Evolutionary conservation across 2,329 filamentous ascomycete species (phyloP).

Genomic region (Penicillium sp.): DNA sequence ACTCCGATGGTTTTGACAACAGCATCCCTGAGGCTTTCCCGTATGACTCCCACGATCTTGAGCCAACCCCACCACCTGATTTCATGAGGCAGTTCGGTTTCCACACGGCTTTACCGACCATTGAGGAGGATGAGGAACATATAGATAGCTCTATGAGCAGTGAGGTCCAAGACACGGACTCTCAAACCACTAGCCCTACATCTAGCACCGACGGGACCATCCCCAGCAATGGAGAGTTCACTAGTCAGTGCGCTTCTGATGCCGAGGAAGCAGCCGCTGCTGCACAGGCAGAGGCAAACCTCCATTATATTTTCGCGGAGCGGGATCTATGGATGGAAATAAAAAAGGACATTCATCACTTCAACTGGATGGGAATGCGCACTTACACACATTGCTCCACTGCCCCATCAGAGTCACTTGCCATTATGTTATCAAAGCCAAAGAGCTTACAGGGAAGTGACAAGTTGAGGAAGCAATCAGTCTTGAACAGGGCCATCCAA

Average conservation of each 20-base stretch:
- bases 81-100: too few species aligned
- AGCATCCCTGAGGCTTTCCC: too few species aligned
- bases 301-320: neutral
- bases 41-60: too few species aligned
- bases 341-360: constrained; percentile 21
- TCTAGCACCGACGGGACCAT: neutral
- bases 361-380: constrained; percentile 24
- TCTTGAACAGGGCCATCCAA: constrained; percentile 16
- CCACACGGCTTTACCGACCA: too few species aligned
- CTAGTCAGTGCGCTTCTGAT: neutral
- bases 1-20: too few species aligned
- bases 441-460: constrained; percentile 10
- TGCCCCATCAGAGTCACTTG: constrained; percentile 21
- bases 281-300: neutral
- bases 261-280: neutral
- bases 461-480: constrained; percentile 6
- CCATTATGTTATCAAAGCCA: constrained; percentile 17
- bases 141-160: too few species aligned
- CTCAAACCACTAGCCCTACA: neutral
- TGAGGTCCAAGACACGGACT: too few species aligned
- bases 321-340: neutral
- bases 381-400: constrained; percentile 18
- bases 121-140: too few species aligned
- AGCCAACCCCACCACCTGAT: too few species aligned
- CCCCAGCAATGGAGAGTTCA: neutral